Percentiles rank a stretch among this genome's conserved stretches.
phyloP scores from a whole-genome alignment of 108 stramenopile genomes.

The Stephanodiscus triporus region DNA sequence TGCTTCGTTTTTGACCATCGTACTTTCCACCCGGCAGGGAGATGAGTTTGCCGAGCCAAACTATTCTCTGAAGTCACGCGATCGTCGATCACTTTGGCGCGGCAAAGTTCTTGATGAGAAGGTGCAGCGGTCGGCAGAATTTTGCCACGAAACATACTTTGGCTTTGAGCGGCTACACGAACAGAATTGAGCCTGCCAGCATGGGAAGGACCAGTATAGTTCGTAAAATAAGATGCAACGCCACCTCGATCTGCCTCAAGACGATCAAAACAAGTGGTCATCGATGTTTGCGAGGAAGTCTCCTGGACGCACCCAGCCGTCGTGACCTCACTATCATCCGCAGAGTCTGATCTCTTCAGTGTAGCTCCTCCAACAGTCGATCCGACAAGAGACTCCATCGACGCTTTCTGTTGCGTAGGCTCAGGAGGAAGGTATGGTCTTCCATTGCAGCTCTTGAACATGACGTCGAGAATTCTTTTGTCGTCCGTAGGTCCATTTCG shows the following conservation, averaged over 20 bases:
- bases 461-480: constrained; percentile 34
- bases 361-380: constrained; percentile 36
- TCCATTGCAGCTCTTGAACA: constrained; percentile 41
- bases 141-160: neutral
- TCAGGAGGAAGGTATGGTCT: neutral
- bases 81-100: neutral
- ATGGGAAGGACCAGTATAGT: neutral
- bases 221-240: neutral
- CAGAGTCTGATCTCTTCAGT: constrained; percentile 33
- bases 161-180: neutral
- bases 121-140: neutral
- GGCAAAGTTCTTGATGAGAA: constrained; percentile 3
- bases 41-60: constrained; percentile 17
- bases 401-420: constrained; percentile 10
- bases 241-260: neutral
- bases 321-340: constrained; percentile 46
- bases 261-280: constrained; percentile 10
- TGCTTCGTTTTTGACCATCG: constrained; percentile 62
- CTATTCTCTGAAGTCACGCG: neutral
- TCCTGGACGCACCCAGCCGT: constrained; percentile 12
- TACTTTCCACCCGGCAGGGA: constrained; percentile 83
- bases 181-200: neutral
- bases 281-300: constrained; percentile 8
- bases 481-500: constrained; percentile 20
- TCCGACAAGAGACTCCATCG: constrained; percentile 28